These are phyloP conservation scores for Herpetospermum pedunculosum DNA, from an alignment of 306 rosid genomes.

Conservation along the genomic window DNA sequence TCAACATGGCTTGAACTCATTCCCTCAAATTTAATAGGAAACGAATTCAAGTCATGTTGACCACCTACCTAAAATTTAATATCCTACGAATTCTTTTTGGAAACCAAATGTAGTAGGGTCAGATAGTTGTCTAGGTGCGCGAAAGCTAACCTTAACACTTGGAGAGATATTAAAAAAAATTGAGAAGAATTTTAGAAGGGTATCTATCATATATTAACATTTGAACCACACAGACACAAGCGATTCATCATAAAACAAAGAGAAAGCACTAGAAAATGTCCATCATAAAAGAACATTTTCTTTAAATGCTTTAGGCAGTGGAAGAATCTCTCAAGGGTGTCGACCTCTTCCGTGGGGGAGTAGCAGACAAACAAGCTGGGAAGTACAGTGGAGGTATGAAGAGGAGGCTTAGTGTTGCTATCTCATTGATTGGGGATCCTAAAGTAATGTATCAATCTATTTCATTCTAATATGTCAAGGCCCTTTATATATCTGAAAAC, in stretches of 20 bases:
- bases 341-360: conserved; percentile 68
- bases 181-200: not conserved
- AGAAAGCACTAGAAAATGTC: not conserved
- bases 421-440: conserved; percentile 84
- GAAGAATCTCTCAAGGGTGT: conserved; percentile 80
- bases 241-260: no score
- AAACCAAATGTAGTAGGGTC: not conserved
- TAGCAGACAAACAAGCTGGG: conserved; percentile 68
- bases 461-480: not conserved
- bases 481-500: not conserved
- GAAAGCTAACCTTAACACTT: not conserved
- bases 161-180: not conserved
- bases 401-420: conserved; percentile 91
- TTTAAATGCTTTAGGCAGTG: conserved; percentile 58
- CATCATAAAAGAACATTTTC: not conserved
- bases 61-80: not conserved
- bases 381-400: conserved; percentile 96
- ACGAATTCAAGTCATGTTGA: not conserved
- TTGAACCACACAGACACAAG: no score
- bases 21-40: no score
- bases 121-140: not conserved
- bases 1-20: no score
- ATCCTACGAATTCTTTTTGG: not conserved
- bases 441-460: conserved; percentile 28
- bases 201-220: not conserved